These are phyloP conservation scores for Blastomyces silverae DNA, from an alignment of 2,329 filamentous ascomycete genomes.

Conservation along the genomic window DNA sequence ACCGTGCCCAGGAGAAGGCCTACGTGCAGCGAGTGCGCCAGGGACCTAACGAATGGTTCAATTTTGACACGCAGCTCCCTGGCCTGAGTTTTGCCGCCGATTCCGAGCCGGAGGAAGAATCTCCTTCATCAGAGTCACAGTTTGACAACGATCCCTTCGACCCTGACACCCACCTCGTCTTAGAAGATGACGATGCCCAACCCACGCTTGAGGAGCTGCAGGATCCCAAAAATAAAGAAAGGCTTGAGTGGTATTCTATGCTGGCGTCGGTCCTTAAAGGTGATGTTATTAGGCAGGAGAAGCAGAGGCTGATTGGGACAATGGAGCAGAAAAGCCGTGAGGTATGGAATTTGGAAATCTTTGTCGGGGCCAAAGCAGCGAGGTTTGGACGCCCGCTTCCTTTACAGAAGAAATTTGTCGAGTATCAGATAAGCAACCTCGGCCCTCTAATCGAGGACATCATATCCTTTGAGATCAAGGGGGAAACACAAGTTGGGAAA, in stretches of 20 bases:
- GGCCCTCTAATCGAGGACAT: conserved; percentile 77
- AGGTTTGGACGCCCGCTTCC: conserved; percentile 76
- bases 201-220: conserved; percentile 84
- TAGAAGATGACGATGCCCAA: conserved; percentile 80
- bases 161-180: conserved; percentile 86
- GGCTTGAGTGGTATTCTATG: conserved; percentile 98
- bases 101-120: conserved; percentile 85
- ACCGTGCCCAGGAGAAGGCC: conserved; percentile 81
- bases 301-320: conserved; percentile 84
- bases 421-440: conserved; percentile 69
- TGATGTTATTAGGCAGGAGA: conserved; percentile 96
- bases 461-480: conserved; percentile 88
- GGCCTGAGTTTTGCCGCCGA: conserved; percentile 55
- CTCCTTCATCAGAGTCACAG: conserved; percentile 73
- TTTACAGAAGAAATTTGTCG: conserved; percentile 78
- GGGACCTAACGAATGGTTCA: conserved; percentile 65
- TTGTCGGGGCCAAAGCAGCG: conserved; percentile 79
- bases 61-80: conserved; percentile 56
- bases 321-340: conserved; percentile 67
- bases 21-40: conserved; percentile 89
- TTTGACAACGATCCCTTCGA: conserved; percentile 80
- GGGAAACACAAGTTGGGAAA: conserved; percentile 84
- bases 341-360: conserved; percentile 63
- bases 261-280: conserved; percentile 89
- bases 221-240: conserved; percentile 78